Base-by-base conservation (phyloP, 148 eudicot genomes). In the Amaranthus cruentus region DNA sequence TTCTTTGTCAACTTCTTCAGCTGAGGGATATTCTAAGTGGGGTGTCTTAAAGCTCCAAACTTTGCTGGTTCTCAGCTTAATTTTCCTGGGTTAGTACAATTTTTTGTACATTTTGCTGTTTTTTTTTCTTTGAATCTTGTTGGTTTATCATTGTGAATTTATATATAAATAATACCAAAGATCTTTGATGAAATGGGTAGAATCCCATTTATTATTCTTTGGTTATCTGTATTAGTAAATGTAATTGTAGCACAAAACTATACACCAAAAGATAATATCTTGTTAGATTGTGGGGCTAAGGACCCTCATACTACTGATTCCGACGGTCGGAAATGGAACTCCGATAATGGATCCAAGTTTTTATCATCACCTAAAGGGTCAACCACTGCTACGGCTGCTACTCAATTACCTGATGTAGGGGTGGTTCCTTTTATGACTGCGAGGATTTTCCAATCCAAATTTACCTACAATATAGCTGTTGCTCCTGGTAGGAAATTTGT, bases 351-450 rank as follows among this genome's bases (percentile, higher is more conserved):
- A 49, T 88, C 95, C 3, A 89, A 82, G 81, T 91, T 87, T 79
- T 66, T 79, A 71, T 54, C 71, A 0, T 72, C 86, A 4, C 63
- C 72, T 43, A 79, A 78, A 6, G 84, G 77, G 6, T 81, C 98
- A 13, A 73, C 80, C 9, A 80, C 78, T 11, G 76, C 86, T 42
- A 12, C 69, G 8, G 96, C 98, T 60, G 77, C 80, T 5, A 71
- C 63, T 7, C 98, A 91, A 62, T 84, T 77, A 8, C 84, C 91
- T 52, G 84, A 87, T 52, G 95, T 91, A 57, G 88, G 85, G 13
- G 68, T 72, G 47, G 89, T 91, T 65, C 98, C 98, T 66, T 94
- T 64, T 80, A 84, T 91, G 98, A 85, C 86, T 14, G 91, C 91
- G 54, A 83, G 98, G 47, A 57, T 91, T 64, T 89, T 94, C 78